These are phyloP conservation scores for Penicillium decumbens DNA, from an alignment of 2,329 filamentous ascomycete species.

Conservation along the genomic window DNA sequence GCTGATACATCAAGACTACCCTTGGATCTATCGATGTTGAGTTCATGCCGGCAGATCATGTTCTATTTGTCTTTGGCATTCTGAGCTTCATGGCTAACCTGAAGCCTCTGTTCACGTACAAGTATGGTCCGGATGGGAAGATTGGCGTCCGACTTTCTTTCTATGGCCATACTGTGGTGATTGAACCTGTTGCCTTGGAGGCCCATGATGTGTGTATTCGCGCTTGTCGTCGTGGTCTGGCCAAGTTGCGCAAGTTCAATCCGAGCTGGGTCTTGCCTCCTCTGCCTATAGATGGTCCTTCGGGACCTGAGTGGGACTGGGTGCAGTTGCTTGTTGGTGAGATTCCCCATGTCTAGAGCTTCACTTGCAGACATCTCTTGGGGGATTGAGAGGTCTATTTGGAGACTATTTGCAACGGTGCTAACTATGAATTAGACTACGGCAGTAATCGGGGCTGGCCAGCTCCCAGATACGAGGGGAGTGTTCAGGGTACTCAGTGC, in stretches of 20 bases:
- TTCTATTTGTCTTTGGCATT: constrained; percentile 33
- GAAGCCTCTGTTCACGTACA: constrained; percentile 25
- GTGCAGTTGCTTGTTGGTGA: constrained; percentile 27
- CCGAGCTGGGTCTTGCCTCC: constrained; percentile 28
- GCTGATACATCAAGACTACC: background rate
- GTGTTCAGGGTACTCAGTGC: constrained; percentile 5
- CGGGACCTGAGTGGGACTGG: constrained; percentile 28
- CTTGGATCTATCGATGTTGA: background rate
- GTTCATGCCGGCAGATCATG: background rate
- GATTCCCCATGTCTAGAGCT: background rate
- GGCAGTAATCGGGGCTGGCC: constrained; percentile 9
- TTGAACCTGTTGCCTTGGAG: constrained; percentile 7
- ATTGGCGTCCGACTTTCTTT: constrained; percentile 26
- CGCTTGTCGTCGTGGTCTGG: constrained; percentile 28
- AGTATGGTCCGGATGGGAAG: constrained; percentile 11
- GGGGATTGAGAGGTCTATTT: constrained; percentile 9
- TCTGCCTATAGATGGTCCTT: constrained; percentile 17
- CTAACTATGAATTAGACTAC: constrained; percentile 3
- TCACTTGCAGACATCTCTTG: background rate
- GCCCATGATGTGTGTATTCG: constrained; percentile 21
- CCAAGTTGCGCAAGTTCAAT: constrained; percentile 20
- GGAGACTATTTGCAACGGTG: background rate
- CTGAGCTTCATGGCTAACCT: constrained; percentile 25
- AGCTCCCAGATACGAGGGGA: background rate
- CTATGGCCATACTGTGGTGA: constrained; percentile 27